Evolutionary conservation across 2,329 filamentous ascomycete genomes (phyloP), one percentile per base, ranked within the genome.

Genomic region (Hypoxylon sp.): DNA sequence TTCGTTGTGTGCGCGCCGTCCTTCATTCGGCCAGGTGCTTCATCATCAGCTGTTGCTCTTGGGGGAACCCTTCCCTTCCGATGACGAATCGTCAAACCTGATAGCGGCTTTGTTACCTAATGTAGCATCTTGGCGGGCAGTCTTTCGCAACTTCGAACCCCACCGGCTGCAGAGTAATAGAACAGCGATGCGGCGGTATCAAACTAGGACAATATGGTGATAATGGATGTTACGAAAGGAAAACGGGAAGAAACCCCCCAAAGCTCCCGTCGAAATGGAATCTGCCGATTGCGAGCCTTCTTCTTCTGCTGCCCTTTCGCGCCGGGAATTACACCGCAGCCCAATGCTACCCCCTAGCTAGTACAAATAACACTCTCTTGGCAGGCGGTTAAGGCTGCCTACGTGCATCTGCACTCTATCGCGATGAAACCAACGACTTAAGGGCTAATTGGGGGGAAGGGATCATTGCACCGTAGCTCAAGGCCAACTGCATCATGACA

Each of bases 321-420:
- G 66, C 65, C 68, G 66, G 66, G 60, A 69, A 66, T 71, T 71
- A 66, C 63, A 64, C 68, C 65, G 66, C 68, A 65, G 65, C 63
- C 58, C 68, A 52, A 67, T 69, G 58, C 36, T 43, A 67, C 60
- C 63, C 57, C 25, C 25, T 56, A 60, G 23, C 28, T 57, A 17
- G 36, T 53, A 50, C 59, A 65, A 60, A 65, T 65, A 65, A 63
- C 50, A 51, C 57, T 62, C 30, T 60, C 68, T 70, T 70, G 63
- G 63, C 65, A 64, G 41, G 62, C 62, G 65, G 65, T 64, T 68
- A 70, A 68, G 68, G 65, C 66, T 70, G 63, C 63, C 62, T 66
- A 23, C 65, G 28, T 69, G 65, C 68, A 67, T 63, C 60, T 70
- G 68, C 68, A 65, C 56, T 49, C 46, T 62, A 63, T 65, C 65